Conservation (phyloP, 2,329 filamentous ascomycete species). For the Erysiphe pisi region DNA sequence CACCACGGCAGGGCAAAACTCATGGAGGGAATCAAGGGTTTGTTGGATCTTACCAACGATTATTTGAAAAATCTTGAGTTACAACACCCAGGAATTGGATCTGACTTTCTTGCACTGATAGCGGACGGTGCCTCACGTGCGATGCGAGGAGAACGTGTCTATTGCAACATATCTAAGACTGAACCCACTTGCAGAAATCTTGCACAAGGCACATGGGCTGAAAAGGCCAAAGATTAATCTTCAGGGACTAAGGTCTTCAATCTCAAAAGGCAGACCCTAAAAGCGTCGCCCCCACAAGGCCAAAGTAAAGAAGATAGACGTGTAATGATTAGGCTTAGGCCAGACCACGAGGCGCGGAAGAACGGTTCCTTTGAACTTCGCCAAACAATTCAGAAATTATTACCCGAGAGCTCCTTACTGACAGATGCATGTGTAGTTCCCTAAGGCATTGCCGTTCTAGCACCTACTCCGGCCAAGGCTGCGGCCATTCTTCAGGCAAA, state of each 20-base stretch:
- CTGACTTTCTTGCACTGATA: constrained; percentile 24
- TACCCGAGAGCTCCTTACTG: constrained; percentile 2
- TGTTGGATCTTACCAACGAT: constrained; percentile 22
- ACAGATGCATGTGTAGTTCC: constrained; percentile 8
- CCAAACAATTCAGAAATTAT: neutral
- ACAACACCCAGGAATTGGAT: constrained; percentile 5
- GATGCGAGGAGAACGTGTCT: constrained; percentile 22
- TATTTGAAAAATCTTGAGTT: constrained; percentile 13
- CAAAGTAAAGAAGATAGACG: constrained; percentile 20
- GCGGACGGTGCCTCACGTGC: constrained; percentile 22
- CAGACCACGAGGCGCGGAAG: constrained; percentile 13
- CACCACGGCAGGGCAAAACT: neutral
- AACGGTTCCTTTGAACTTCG: constrained; percentile 12
- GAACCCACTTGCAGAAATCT: neutral
- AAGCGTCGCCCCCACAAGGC: constrained; percentile 2
- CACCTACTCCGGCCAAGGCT: constrained; percentile 20
- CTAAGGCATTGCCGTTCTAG: constrained; percentile 19
- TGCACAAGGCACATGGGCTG: neutral
- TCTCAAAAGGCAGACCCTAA: constrained; percentile 19
- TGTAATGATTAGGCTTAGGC: constrained; percentile 4
- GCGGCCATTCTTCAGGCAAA: constrained; percentile 22
- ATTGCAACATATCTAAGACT: neutral
- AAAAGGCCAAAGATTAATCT: constrained; percentile 23
- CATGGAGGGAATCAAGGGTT: constrained; percentile 20
- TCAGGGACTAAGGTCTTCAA: constrained; percentile 1